These are phyloP conservation scores for Venturia nashicola DNA, from an alignment of 2,329 filamentous ascomycete genomes.

Conservation along the genomic window DNA sequence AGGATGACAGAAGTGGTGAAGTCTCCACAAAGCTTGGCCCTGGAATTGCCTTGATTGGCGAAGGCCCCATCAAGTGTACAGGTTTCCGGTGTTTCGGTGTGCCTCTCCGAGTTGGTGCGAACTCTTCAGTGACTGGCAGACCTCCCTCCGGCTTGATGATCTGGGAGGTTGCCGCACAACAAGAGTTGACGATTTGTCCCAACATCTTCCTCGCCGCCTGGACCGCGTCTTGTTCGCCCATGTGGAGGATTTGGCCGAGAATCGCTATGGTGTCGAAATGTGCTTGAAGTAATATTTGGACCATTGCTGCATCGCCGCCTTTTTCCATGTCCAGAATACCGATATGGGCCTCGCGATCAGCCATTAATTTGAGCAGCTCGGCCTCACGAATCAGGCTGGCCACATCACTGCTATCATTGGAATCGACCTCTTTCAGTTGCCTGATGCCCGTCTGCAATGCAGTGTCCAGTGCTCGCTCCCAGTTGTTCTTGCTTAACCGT, in stretches of 20 bases:
- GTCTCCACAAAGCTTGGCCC: constrained; percentile 18
- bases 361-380: constrained; percentile 72
- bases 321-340: constrained; percentile 78
- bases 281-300: constrained; percentile 75
- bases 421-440: constrained; percentile 62
- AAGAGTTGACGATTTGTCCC: constrained; percentile 63
- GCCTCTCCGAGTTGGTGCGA: constrained; percentile 57
- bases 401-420: constrained; percentile 53
- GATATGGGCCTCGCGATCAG: constrained; percentile 65
- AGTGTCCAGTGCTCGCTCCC: constrained; percentile 79
- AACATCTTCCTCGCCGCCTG: constrained; percentile 67
- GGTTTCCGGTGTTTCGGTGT: constrained; percentile 63
- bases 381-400: constrained; percentile 67
- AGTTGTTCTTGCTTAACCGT: constrained; percentile 64
- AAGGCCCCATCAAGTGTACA: constrained; percentile 33
- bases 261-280: constrained; percentile 87
- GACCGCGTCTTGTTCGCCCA: constrained; percentile 76
- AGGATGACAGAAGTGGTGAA: constrained; percentile 33
- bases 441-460: constrained; percentile 75
- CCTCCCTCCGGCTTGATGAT: constrained; percentile 83
- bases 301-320: constrained; percentile 59
- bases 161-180: constrained; percentile 62
- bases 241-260: constrained; percentile 65
- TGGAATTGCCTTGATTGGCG: constrained; percentile 31
- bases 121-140: constrained; percentile 47